Conservation (phyloP, 345 rosid genomes). For the Boechera divaricarpa region DNA sequence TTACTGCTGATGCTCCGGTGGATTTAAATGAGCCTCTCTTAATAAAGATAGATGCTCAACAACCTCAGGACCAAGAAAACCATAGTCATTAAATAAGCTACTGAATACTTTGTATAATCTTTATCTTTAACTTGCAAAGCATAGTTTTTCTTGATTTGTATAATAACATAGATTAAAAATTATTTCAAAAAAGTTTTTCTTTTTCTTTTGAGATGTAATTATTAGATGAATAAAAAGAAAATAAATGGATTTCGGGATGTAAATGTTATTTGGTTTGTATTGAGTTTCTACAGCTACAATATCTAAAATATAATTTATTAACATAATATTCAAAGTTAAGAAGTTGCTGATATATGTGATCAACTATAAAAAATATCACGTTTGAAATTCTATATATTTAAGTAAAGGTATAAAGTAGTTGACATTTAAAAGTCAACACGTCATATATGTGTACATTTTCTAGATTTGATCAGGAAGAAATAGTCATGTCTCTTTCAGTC, state of each 20-base stretch:
- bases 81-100: conserved; percentile 19
- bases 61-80: conserved; percentile 35
- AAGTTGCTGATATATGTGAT: too few relatives aligned
- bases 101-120: conserved; percentile 26
- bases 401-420: too few relatives aligned
- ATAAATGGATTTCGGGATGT: background rate
- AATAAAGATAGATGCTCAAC: conserved; percentile 66
- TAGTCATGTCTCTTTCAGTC: conserved; percentile 10
- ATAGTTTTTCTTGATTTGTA: conserved; percentile 39
- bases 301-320: background rate
- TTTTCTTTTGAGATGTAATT: conserved; percentile 11
- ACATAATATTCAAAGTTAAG: background rate
- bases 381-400: too few relatives aligned
- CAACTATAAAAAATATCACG: too few relatives aligned
- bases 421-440: too few relatives aligned
- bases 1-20: conserved; percentile 45
- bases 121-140: conserved; percentile 27
- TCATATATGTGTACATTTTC: background rate
- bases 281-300: background rate
- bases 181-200: background rate
- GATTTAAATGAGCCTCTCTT: conserved; percentile 75
- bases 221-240: background rate
- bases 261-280: too few relatives aligned
- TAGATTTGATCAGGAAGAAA: background rate
- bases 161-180: conserved; percentile 25